Evolutionary conservation across 805 yeast species (phyloP), one percentile per base, ranked within the genome.

Genomic region (Kockiozyma suomiensis): DNA sequence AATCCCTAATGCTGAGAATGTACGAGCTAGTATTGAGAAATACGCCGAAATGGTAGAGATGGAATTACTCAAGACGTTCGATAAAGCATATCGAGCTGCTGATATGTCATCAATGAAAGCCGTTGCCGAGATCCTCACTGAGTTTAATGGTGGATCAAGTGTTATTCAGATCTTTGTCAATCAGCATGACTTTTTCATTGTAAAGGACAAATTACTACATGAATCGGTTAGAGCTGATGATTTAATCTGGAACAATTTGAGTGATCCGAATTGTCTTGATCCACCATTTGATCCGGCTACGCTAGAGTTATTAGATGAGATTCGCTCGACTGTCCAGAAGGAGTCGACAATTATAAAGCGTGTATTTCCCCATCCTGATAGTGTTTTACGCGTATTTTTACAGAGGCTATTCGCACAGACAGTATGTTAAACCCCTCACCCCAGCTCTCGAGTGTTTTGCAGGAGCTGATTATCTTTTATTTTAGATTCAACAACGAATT

Each of bases 161-260:
- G 93, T 92, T 7, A 87, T 90, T 7, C 90, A 86, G 70, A 84
- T 86, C 50, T 93, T 89, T 74, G 88, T 92, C 43, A 85, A 84
- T 70, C 90, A 88, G 70, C 90, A 88, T 70, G 87, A 85, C 50
- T 81, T 86, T 59, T 87, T 92, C 72, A 77, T 79, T 56, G 78
- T 76, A 38, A 75, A 80, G 63, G 81, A 82, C 59, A 66, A 78
- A 61, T 71, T 75, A n/a, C 75, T 73, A 19, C 73, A 71, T 30
- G 61, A 66, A 15, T 51, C 69, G 12, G 75, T 50, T 68, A 71
- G 72, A 19, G 68, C 72, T 32, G 73, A 71, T 45, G 57, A 69
- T 6, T 70, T 73, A 35, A 21, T 54, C 38, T 90, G 96, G 91
- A 73, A 74, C 10, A 74, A 76, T 21, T 70, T 93, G 50, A 71